A percentile compares a stretch with the other conserved stretches of the same genome.
Evolutionary conservation across 441 rosid genomes (phyloP).

Genomic region (Erysimum pusillum): DNA sequence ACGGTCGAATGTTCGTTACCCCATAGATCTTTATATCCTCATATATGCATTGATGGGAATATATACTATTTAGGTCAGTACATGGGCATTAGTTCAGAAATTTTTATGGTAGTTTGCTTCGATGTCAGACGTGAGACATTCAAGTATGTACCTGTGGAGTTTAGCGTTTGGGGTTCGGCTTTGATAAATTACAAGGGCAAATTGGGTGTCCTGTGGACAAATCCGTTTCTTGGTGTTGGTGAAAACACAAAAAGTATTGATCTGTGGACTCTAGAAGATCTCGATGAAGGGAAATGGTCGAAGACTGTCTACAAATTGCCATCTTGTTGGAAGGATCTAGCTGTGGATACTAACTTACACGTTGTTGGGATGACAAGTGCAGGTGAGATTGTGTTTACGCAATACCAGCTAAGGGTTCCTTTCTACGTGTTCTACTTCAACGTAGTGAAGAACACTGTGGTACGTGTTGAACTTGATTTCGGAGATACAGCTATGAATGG

Average conservation of each 20-base stretch:
- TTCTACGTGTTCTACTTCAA: neutral
- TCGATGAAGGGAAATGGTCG: slow-evolving; percentile 5
- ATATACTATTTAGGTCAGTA: neutral
- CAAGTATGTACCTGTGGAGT: neutral
- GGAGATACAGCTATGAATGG: neutral
- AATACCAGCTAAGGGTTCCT: neutral
- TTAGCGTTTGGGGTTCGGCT: neutral
- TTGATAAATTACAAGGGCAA: neutral
- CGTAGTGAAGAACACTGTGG: neutral
- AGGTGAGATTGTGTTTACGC: neutral
- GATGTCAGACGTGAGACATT: neutral
- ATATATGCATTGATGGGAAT: neutral
- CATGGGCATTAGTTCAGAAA: too few species aligned
- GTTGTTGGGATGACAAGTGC: neutral
- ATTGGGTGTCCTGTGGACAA: neutral
- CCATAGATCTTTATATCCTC: neutral
- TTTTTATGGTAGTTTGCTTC: neutral
- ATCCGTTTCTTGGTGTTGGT: neutral
- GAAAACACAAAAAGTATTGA: neutral
- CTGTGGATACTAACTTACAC: too few species aligned
- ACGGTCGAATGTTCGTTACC: neutral
- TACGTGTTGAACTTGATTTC: neutral
- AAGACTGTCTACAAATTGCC: neutral
- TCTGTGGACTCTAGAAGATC: neutral
- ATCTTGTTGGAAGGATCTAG: neutral